Evolutionary conservation across 495 filamentous ascomycete species (phyloP), one percentile per base, ranked within the genome.

Genomic region (Tuber aestivum): DNA sequence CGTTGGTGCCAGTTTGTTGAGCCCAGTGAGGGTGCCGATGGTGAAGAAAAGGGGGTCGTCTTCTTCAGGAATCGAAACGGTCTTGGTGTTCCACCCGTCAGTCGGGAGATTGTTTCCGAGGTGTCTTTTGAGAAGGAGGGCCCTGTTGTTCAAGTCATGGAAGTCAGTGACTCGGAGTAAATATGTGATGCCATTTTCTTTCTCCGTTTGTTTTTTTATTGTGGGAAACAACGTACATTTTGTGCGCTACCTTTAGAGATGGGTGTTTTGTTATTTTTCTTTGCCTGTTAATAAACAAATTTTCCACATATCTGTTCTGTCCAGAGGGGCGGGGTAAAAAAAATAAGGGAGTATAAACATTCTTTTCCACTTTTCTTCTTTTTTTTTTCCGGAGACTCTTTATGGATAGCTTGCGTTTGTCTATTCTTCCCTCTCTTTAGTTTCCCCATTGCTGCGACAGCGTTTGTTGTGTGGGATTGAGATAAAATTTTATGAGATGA

Each of bases 1-100:
- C 85, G 91, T 40, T 87, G 86, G 88, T 93, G 91, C 87, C 90
- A 93, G 81, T 93, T 91, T 89, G 90, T 93, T 76, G 89, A 91
- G 86, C 87, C 87, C 48, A 88, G 83, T 81, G 92, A 90, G 77
- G 92, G 89, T 73, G 88, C 91, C 65, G 81, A 87, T 79, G 91
- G 90, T 35, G 87, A 89, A 69, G 88, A 85, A 76, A 88, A 89
- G 86, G 88, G 89, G 69, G 88, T 93, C 85, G 77, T 86, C 70
- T 93, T 93, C 86, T 93, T 90, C 88, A 85, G 91, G 74, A 93
- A 93, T 87, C 86, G 87, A 77, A 98, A 97, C 84, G 90, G 90
- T 27, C 83, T 93, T 35, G 92, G 93, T 71, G 83, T 88, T 70
- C 86, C 88, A 80, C 92, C 93, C 18, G 42, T 74, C 16, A 61